Percentiles rank a stretch among this genome's conserved stretches.
Evolutionary conservation across 2,329 filamentous ascomycete genomes (phyloP).

Genomic region (Apiospora hydei): DNA sequence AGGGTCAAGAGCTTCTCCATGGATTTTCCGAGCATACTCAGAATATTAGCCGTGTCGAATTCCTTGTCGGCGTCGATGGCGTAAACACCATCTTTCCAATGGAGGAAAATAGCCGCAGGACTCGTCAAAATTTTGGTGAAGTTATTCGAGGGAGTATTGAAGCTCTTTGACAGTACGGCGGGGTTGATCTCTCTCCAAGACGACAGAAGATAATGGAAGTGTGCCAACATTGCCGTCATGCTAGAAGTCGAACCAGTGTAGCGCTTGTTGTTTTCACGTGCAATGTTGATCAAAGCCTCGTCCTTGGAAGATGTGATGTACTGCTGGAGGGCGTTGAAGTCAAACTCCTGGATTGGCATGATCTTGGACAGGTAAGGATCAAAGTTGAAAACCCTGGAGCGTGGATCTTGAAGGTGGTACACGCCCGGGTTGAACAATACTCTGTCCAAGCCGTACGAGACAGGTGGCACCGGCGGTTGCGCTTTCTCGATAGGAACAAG

Average conservation of each 20-base stretch:
- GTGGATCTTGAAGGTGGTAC: slow-evolving; percentile 87
- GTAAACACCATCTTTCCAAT: slow-evolving; percentile 84
- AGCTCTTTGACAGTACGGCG: slow-evolving; percentile 67
- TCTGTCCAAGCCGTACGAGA: slow-evolving; percentile 80
- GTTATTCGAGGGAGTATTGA: slow-evolving; percentile 64
- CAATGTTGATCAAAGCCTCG: slow-evolving; percentile 71
- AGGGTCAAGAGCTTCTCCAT: slow-evolving; percentile 95
- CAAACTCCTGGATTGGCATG: slow-evolving; percentile 92
- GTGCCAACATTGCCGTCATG: slow-evolving; percentile 86
- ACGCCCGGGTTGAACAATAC: slow-evolving; percentile 97
- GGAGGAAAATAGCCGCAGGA: slow-evolving; percentile 82
- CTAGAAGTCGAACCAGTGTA: slow-evolving; percentile 97
- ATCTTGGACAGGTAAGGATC: slow-evolving; percentile 92
- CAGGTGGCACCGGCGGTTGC: slow-evolving; percentile 58
- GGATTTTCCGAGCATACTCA: slow-evolving; percentile 92
- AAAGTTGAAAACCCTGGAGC: slow-evolving; percentile 92
- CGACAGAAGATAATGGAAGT: slow-evolving; percentile 93
- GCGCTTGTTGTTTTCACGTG: slow-evolving; percentile 71
- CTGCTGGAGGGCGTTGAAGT: slow-evolving; percentile 83
- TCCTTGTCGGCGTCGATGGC: slow-evolving; percentile 97
- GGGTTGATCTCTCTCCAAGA: slow-evolving; percentile 78
- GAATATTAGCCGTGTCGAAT: slow-evolving; percentile 81
- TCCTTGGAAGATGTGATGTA: slow-evolving; percentile 96
- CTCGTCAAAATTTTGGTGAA: slow-evolving; percentile 78
- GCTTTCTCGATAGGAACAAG: slow-evolving; percentile 43